Evolutionary conservation across 2,329 filamentous ascomycete genomes (phyloP).

Genomic region (Colletotrichum lentis): DNA sequence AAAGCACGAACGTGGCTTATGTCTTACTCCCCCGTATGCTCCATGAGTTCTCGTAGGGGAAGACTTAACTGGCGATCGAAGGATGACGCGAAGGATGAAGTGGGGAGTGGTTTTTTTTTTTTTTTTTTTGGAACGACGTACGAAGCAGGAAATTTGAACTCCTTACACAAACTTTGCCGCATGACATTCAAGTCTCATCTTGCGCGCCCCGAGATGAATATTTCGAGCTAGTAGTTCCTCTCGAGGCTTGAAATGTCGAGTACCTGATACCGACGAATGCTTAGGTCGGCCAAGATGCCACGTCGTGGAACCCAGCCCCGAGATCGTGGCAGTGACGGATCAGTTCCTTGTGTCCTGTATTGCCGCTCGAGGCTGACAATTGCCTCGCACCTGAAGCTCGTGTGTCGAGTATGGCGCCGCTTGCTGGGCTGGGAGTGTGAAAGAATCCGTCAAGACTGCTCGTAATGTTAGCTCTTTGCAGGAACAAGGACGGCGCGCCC

Average conservation of each 20-base stretch:
- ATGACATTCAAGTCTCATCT: constrained; percentile 20
- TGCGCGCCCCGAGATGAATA: constrained; percentile 2
- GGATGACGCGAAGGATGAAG: constrained; percentile 12
- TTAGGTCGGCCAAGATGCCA: neutral
- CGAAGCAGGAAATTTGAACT: constrained; percentile 5
- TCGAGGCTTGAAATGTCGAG: neutral
- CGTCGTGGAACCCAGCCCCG: constrained; percentile 4
- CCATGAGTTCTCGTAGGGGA: neutral
- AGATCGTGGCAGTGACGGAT: neutral
- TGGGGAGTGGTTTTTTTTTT: neutral
- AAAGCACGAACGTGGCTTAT: constrained; percentile 4
- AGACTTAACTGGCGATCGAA: neutral
- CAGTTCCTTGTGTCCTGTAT: neutral
- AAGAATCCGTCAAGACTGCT: neutral
- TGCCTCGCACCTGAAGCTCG: neutral
- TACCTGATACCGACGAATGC: neutral
- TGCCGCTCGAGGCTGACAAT: constrained; percentile 19
- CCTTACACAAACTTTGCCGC: constrained; percentile 30
- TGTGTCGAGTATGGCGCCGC: neutral
- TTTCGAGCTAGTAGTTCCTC: too few species aligned
- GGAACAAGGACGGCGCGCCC: neutral
- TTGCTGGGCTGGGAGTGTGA: neutral
- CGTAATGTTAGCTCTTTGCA: neutral
- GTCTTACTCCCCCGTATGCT: constrained; percentile 6
- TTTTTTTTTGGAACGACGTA: neutral